Conservation (phyloP, 805 yeast genomes). For the Dipodascus albidus region DNA sequence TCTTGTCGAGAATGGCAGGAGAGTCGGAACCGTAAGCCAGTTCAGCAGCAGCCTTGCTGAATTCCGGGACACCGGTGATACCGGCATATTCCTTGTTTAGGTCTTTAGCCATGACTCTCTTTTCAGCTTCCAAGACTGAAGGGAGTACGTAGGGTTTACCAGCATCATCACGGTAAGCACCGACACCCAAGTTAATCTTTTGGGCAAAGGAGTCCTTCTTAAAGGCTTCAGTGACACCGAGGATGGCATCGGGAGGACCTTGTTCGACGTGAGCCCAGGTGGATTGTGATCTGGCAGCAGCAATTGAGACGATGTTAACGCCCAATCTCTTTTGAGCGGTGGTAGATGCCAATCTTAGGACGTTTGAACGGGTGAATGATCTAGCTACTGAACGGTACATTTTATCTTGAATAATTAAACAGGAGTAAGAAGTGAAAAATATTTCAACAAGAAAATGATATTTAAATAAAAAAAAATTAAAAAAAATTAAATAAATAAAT, state of each 20-base stretch:
- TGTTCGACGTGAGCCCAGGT: conserved; percentile 32
- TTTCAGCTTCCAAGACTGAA: conserved; percentile 57
- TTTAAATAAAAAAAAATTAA: not conserved
- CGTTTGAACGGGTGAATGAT: not conserved
- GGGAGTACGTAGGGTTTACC: conserved; percentile 90
- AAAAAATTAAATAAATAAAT: no score
- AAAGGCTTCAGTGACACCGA: conserved; percentile 62
- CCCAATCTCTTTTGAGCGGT: not conserved
- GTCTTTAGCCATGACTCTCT: conserved; percentile 34
- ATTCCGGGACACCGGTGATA: conserved; percentile 66
- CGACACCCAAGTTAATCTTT: conserved; percentile 58
- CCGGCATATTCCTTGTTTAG: conserved; percentile 79
- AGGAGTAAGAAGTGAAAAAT: not conserved
- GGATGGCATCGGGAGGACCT: conserved; percentile 82
- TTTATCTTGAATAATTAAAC: not conserved
- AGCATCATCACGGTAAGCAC: conserved; percentile 83
- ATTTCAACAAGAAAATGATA: no score
- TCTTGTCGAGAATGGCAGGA: conserved; percentile 41
- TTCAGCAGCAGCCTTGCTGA: conserved; percentile 52
- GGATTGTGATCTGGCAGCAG: conserved; percentile 11
- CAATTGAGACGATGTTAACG: not conserved
- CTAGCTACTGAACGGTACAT: not conserved
- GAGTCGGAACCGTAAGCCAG: conserved; percentile 63
- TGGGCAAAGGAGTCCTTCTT: conserved; percentile 42
- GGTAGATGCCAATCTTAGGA: not conserved